Base-by-base conservation (phyloP, 371 early-diverging fungal species). In the Catenaria anguillulae region DNA sequence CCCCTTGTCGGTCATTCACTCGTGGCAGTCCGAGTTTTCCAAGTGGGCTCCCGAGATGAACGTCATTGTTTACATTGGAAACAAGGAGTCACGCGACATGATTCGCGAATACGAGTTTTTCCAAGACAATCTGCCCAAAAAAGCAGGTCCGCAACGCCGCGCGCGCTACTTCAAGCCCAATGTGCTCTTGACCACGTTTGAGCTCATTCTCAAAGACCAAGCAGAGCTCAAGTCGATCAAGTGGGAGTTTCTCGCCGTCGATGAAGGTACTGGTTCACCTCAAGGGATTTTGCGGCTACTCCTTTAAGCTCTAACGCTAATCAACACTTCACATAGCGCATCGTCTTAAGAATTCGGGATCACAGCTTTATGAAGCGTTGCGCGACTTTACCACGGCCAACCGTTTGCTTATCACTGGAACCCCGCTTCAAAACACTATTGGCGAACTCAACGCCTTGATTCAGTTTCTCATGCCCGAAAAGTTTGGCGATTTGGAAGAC, bases 71-170 rank as follows among this genome's bases (percentile, higher is more conserved):
- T 40, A 43, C 43, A 42, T 43, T 40, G 59, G 59, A 13, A 33
- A 24, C 26, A 40, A 45, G 24, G 40, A 58, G 13, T n/a, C 37
- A 15, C 59, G 59, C 31, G 59, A 31, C 17, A 79, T 86, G 0
- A 90, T 96, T 60, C 85, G 94, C 17, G 88, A 96, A 26, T 79
- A 86, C 64, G 97, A 97, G 76, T 94, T 95, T 65, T 94, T 85
- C 64, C 65, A 40, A 17, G n/a, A n/a, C n/a, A n/a, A n/a, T n/a
- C n/a, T n/a, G n/a, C n/a, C n/a, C n/a, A n/a, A n/a, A n/a, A n/a
- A n/a, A n/a, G 40, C 81, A n/a, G n/a, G n/a, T n/a, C n/a, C n/a
- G n/a, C n/a, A n/a, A n/a, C n/a, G n/a, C n/a, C 17, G n/a, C n/a
- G 40, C 40, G 17, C 17, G 15, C 21, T 10, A 58, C 8, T 34